A percentile compares a stretch with the other conserved stretches of the same genome.
Conservation (phyloP, 1,284 basidiomycete genomes). For the Moesziomyces antarcticus region DNA sequence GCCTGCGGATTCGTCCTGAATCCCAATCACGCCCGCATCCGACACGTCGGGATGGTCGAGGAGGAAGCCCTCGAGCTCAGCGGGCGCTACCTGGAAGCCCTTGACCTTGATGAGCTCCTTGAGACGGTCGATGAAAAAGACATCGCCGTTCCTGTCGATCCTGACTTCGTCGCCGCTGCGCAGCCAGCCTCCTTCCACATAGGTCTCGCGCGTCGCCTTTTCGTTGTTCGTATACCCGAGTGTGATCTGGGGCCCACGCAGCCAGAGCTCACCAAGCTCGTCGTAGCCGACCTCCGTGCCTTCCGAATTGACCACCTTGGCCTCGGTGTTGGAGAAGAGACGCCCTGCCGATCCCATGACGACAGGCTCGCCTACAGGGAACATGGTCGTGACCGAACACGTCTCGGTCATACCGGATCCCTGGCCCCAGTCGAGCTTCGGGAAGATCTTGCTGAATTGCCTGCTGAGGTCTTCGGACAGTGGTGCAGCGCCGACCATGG, state of each 20-base stretch:
- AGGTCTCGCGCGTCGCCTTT: slow-evolving; percentile 62
- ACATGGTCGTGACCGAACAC: slow-evolving; percentile 65
- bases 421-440: slow-evolving; percentile 56
- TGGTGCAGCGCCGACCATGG: slow-evolving; percentile 60
- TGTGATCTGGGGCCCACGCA: slow-evolving; percentile 62
- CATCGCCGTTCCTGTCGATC: slow-evolving; percentile 66
- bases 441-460: slow-evolving; percentile 48
- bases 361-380: slow-evolving; percentile 61
- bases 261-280: slow-evolving; percentile 66
- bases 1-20: slow-evolving; percentile 81
- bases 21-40: slow-evolving; percentile 79
- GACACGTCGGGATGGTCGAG: slow-evolving; percentile 77
- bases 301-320: slow-evolving; percentile 56
- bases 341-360: slow-evolving; percentile 61
- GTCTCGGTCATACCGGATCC: slow-evolving; percentile 61
- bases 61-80: slow-evolving; percentile 79
- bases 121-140: slow-evolving; percentile 57
- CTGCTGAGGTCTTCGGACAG: slow-evolving; percentile 55
- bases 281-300: slow-evolving; percentile 64
- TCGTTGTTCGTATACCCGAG: slow-evolving; percentile 62
- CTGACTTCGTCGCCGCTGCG: slow-evolving; percentile 68
- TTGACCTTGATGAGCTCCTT: slow-evolving; percentile 69
- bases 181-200: slow-evolving; percentile 48
- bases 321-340: slow-evolving; percentile 58
- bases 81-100: slow-evolving; percentile 59